These are phyloP conservation scores for Populus nigra DNA, from an alignment of 345 rosid species.

Conservation along the genomic window DNA sequence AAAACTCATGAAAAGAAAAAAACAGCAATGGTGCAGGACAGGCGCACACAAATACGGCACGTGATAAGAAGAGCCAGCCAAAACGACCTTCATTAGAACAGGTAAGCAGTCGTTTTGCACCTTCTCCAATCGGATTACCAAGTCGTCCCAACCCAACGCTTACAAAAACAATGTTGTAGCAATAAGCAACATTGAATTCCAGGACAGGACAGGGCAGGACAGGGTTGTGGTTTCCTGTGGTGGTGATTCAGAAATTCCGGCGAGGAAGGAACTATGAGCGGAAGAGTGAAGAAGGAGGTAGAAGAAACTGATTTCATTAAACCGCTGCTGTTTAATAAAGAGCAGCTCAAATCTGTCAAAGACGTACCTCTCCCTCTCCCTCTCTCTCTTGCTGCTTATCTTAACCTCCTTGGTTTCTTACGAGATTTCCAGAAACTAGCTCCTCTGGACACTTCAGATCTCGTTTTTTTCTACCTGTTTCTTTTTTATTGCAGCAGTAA, in stretches of 20 bases:
- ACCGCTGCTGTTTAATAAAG: not conserved
- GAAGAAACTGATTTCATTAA: slow-evolving; percentile 16
- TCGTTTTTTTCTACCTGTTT: not conserved
- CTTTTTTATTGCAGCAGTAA: not conserved
- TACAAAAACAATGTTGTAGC: not conserved
- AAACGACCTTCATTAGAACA: not conserved
- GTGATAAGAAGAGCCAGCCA: not conserved
- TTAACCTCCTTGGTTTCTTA: not conserved
- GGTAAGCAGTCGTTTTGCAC: not conserved
- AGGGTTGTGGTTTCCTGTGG: slow-evolving; percentile 2
- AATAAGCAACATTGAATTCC: not conserved
- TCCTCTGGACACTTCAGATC: slow-evolving; percentile 11
- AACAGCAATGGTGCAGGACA: not conserved
- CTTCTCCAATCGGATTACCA: not conserved
- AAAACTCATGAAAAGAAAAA: not conserved
- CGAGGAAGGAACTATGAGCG: slow-evolving; percentile 6
- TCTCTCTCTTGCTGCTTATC: not conserved
- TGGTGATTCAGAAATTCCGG: not conserved
- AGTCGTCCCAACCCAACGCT: not conserved
- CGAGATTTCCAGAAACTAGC: not conserved
- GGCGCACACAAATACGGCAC: not conserved
- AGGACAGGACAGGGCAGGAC: not conserved
- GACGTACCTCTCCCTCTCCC: slow-evolving; percentile 9
- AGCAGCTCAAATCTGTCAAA: not conserved
- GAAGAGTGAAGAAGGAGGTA: slow-evolving; percentile 18